phyloP scores from a whole-genome alignment of 1,284 basidiomycete genomes.

The Violaceomyces palustris region DNA sequence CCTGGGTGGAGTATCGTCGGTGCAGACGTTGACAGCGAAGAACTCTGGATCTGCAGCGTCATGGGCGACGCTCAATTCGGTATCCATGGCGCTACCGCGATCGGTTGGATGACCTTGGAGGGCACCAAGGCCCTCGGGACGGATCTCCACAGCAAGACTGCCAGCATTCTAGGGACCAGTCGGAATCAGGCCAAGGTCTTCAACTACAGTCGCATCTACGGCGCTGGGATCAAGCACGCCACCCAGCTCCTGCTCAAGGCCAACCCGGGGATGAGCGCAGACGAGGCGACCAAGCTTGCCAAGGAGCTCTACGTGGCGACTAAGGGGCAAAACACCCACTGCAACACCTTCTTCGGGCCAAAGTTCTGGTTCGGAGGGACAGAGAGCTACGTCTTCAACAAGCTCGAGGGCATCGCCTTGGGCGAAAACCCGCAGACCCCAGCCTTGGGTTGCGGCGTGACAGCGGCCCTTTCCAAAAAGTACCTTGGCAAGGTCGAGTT shows the following conservation, averaged over 20 bases:
- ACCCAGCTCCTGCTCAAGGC: constrained; percentile 81
- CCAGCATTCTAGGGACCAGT: constrained; percentile 83
- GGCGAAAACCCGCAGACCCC: constrained; percentile 84
- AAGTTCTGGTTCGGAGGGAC: constrained; percentile 97
- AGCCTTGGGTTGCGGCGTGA: constrained; percentile 88
- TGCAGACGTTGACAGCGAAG: constrained; percentile 97
- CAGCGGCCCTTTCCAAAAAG: constrained; percentile 81
- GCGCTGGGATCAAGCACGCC: constrained; percentile 92
- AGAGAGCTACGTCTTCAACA: constrained; percentile 98
- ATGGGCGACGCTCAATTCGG: constrained; percentile 99
- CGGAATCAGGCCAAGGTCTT: constrained; percentile 97
- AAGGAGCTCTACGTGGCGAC: constrained; percentile 85
- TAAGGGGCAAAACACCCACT: constrained; percentile 64
- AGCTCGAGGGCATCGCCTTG: constrained; percentile 88
- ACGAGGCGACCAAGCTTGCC: constrained; percentile 74
- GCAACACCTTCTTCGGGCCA: constrained; percentile 51
- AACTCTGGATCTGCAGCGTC: constrained; percentile 97
- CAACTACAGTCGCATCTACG: constrained; percentile 98
- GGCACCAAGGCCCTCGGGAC: constrained; percentile 95
- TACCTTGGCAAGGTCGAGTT: constrained; percentile 62
- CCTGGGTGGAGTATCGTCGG: constrained; percentile 91
- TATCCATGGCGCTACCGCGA: constrained; percentile 88
- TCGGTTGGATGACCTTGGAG: constrained; percentile 99
- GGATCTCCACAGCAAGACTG: constrained; percentile 95
- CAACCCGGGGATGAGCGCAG: constrained; percentile 71